Base-by-base conservation (phyloP, 2,329 filamentous ascomycete genomes). In the Plectosphaerella plurivora region DNA sequence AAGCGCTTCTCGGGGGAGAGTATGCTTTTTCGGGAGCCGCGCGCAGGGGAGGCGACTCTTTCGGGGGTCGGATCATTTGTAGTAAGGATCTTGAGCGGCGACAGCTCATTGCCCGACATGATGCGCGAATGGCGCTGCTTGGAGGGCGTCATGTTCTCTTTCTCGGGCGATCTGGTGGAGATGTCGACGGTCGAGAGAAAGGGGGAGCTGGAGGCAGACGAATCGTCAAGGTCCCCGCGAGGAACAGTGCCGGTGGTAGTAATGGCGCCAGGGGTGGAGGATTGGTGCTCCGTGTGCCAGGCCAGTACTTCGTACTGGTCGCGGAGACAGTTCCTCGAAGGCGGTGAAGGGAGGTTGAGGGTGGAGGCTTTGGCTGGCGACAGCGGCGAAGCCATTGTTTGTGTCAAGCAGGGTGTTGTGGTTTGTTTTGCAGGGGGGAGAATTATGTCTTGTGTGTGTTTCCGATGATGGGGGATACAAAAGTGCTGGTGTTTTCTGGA, bases 1-100 rank as follows among this genome's bases (percentile, higher is more conserved):
- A 86, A 86, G 52, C 83, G 73, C 65, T 78, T 83, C 56, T 79
- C 79, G 15, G 80, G 78, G 41, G 63, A 76, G 45, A 73, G 52
- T 44, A 56, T 33, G 48, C 54, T 57, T 56, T 74, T 79, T 52
- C 76, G 68, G 25, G 79, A 75, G 58, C 73, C 80, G 44, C 71
- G 68, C 9, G 66, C 61, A 45, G 66, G 59, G 14, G 64, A 61
- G 50, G 64, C 62, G 60, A 64, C 58, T 63, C 64, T 55, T 22
- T 68, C 67, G 18, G 53, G 51, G 20, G 63, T 55, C 36, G 54
- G 48, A 5, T 50, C 48, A 41, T 54, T 53, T 51, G 51, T 58
- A 54, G 52, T 59, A 36, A 84, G 69, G 47, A 84, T 80, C 68
- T 80, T 81, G 36, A 84, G 71, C 39, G 81, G 81, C 49, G 81